Evolutionary conservation across 75 land plant species (phyloP).

Genomic region (Pinus taeda): DNA sequence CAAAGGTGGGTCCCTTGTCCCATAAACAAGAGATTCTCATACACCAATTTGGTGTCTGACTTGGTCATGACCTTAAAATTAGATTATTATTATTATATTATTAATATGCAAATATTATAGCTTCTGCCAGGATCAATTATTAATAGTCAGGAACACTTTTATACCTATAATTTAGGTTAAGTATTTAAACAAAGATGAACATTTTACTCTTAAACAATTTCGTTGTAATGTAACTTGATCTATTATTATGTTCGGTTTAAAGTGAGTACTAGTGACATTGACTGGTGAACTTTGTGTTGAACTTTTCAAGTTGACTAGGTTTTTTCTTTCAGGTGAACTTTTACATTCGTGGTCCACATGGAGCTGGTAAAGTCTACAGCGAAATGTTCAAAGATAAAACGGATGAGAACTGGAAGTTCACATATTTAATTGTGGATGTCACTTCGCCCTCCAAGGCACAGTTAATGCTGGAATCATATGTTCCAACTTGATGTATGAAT

Average conservation of each 20-base stretch:
- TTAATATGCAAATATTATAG: neutral
- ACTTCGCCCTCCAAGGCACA: slow-evolving; percentile 65
- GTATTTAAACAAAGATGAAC: too few species aligned
- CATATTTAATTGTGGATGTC: slow-evolving; percentile 81
- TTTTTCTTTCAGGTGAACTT: slow-evolving; percentile 65
- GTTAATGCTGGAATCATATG: slow-evolving; percentile 85
- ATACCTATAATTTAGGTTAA: neutral
- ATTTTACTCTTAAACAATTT: neutral
- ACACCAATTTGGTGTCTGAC: too few species aligned
- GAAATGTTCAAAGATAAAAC: slow-evolving; percentile 90
- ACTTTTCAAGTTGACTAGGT: neutral
- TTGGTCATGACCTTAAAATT: too few species aligned
- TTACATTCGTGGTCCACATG: slow-evolving; percentile 86
- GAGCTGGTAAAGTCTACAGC: slow-evolving; percentile 76
- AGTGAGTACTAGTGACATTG: neutral
- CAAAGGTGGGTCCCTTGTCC: too few species aligned
- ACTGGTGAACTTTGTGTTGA: neutral
- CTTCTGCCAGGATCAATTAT: neutral
- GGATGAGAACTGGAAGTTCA: slow-evolving; percentile 86
- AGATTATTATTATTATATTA: neutral
- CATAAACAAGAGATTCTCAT: too few species aligned
- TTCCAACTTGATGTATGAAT: slow-evolving; percentile 51
- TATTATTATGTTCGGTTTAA: neutral
- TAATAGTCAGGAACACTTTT: neutral
- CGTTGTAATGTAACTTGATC: neutral